These are phyloP conservation scores for Verbena officinalis DNA, from an alignment of 257 asterid genomes.

Conservation along the genomic window DNA sequence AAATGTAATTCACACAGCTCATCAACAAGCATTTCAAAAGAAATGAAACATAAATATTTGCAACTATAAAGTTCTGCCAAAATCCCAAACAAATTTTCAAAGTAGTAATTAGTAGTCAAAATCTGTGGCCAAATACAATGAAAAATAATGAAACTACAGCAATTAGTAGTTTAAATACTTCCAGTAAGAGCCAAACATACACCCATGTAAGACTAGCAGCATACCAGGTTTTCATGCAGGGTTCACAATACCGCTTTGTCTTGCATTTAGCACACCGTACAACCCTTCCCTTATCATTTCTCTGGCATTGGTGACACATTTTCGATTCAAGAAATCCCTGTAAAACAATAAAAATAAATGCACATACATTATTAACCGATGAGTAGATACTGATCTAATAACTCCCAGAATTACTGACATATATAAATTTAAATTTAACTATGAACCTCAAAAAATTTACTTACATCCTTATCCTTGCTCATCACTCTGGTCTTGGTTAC, in stretches of 20 bases:
- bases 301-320: slow-evolving; percentile 60
- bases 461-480: slow-evolving; percentile 22
- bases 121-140: background rate
- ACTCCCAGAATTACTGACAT: background rate
- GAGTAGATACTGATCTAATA: no score
- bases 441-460: background rate
- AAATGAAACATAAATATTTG: background rate
- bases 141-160: background rate
- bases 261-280: slow-evolving; percentile 49
- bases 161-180: background rate
- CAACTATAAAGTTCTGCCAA: slow-evolving; percentile 7
- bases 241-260: slow-evolving; percentile 48
- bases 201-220: slow-evolving; percentile 12
- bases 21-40: background rate
- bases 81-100: background rate
- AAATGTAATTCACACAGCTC: background rate
- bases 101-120: background rate
- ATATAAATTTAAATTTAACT: background rate
- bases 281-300: slow-evolving; percentile 49
- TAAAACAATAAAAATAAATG: background rate
- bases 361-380: background rate
- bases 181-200: slow-evolving; percentile 3
- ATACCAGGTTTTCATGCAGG: slow-evolving; percentile 51
- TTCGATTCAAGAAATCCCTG: slow-evolving; percentile 39
- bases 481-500: background rate